These are phyloP conservation scores for Boletus pseudopeckii DNA, from an alignment of 768 basidiomycete genomes.

Conservation along the genomic window DNA sequence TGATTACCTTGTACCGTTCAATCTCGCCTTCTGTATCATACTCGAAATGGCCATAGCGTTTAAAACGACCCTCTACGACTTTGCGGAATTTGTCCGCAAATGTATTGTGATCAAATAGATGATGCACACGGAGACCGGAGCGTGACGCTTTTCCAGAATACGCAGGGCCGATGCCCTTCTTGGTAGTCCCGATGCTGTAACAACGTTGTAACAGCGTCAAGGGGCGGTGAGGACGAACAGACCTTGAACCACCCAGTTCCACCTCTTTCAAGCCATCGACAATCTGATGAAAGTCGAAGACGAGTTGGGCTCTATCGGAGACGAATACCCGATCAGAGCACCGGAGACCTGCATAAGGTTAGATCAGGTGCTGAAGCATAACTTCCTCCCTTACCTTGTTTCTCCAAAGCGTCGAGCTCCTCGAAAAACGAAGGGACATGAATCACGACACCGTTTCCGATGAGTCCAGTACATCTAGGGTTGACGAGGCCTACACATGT, in stretches of 20 bases:
- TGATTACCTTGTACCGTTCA: slow-evolving; percentile 77
- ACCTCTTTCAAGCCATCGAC: slow-evolving; percentile 98
- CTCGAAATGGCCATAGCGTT: slow-evolving; percentile 96
- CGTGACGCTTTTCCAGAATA: slow-evolving; percentile 98
- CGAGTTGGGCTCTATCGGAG: slow-evolving; percentile 94
- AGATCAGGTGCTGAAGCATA: background rate
- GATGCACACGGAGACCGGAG: slow-evolving; percentile 93
- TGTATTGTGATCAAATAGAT: slow-evolving; percentile 81
- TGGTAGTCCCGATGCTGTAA: slow-evolving; percentile 91
- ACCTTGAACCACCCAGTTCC: slow-evolving; percentile 89
- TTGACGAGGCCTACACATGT: slow-evolving; percentile 19
- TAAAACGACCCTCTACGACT: slow-evolving; percentile 95
- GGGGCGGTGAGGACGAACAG: slow-evolving; percentile 5
- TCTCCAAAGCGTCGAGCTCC: slow-evolving; percentile 83
- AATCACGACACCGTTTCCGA: slow-evolving; percentile 95
- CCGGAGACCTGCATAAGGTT: slow-evolving; percentile 60
- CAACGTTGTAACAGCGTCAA: background rate
- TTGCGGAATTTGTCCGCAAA: slow-evolving; percentile 93
- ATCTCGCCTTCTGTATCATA: slow-evolving; percentile 99
- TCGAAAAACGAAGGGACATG: slow-evolving; percentile 93
- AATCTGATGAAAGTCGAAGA: slow-evolving; percentile 99
- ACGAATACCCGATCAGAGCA: slow-evolving; percentile 84
- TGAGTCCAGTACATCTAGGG: slow-evolving; percentile 72
- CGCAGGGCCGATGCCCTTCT: slow-evolving; percentile 97
- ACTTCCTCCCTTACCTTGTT: slow-evolving; percentile 57